Conservation (phyloP, 805 yeast species). For the Yamadazyma sp. region DNA sequence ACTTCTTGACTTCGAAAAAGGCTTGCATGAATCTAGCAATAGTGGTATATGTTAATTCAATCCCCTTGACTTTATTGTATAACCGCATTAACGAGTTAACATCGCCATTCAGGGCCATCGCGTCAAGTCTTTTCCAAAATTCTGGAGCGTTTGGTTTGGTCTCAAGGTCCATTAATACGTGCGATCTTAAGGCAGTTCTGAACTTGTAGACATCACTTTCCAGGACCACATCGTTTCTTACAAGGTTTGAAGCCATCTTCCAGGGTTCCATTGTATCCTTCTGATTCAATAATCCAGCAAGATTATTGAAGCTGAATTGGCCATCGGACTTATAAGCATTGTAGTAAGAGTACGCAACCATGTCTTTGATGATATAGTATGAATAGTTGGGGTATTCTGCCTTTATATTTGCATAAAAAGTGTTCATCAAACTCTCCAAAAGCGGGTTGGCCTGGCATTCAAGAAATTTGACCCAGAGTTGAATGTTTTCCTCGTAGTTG, state of each 20-base stretch:
- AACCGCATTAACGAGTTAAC: conserved; percentile 16
- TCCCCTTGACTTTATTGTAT: conserved; percentile 23
- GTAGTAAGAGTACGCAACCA: conserved; percentile 37
- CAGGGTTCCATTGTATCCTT: neutral
- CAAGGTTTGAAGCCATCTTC: neutral
- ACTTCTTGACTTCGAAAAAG: conserved; percentile 36
- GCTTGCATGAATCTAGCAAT: conserved; percentile 47
- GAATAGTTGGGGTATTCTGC: conserved; percentile 5
- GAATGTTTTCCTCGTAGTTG: conserved; percentile 26
- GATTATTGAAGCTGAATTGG: conserved; percentile 24
- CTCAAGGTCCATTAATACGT: neutral
- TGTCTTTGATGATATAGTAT: conserved; percentile 14
- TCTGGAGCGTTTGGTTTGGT: conserved; percentile 29
- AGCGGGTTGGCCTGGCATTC: conserved; percentile 20
- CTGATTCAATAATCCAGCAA: conserved; percentile 20
- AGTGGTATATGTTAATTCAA: conserved; percentile 41
- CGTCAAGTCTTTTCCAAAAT: conserved; percentile 24
- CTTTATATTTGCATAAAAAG: neutral
- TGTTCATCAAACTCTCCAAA: neutral
- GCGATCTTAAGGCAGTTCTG: conserved; percentile 1
- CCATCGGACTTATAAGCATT: conserved; percentile 25
- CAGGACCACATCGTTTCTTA: neutral
- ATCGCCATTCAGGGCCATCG: conserved; percentile 21
- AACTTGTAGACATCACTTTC: conserved; percentile 11
- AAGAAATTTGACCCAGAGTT: conserved; percentile 33